A percentile compares a stretch with the other conserved stretches of the same genome.
Conservation (phyloP, 495 filamentous ascomycete genomes). For the Neurospora sp. region DNA sequence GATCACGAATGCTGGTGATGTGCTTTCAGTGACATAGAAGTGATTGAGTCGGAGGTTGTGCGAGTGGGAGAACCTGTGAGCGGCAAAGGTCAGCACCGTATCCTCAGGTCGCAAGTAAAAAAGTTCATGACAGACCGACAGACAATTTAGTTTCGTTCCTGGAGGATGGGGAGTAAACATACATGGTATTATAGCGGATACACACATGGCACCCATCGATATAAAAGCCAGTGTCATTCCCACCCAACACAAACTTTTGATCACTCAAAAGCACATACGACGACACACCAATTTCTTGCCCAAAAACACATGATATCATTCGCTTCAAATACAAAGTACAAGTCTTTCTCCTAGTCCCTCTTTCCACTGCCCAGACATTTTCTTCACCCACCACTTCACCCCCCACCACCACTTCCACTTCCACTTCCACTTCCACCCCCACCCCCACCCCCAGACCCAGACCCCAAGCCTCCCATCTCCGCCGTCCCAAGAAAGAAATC, state of each 20-base stretch:
- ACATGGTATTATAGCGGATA: neutral
- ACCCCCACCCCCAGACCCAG: neutral
- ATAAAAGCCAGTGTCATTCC: neutral
- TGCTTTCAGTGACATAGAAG: neutral
- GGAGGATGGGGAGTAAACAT: neutral
- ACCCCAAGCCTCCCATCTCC: neutral
- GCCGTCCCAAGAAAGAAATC: slow-evolving; percentile 51
- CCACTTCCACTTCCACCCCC: neutral
- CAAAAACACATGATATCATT: neutral
- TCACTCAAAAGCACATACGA: neutral
- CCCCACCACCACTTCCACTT: neutral
- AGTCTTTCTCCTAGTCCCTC: neutral
- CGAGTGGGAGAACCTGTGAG: neutral
- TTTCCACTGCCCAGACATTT: neutral
- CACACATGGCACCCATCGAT: neutral
- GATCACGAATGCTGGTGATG: neutral
- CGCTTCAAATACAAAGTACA: neutral
- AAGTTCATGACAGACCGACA: neutral
- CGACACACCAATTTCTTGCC: neutral
- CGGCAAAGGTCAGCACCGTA: neutral
- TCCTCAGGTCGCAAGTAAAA: neutral
- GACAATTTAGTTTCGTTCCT: neutral
- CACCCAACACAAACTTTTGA: neutral
- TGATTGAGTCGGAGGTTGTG: neutral
- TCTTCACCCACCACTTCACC: neutral